Conservation (phyloP, 176 grass and related monocot species). For the Oryza australiensis region DNA sequence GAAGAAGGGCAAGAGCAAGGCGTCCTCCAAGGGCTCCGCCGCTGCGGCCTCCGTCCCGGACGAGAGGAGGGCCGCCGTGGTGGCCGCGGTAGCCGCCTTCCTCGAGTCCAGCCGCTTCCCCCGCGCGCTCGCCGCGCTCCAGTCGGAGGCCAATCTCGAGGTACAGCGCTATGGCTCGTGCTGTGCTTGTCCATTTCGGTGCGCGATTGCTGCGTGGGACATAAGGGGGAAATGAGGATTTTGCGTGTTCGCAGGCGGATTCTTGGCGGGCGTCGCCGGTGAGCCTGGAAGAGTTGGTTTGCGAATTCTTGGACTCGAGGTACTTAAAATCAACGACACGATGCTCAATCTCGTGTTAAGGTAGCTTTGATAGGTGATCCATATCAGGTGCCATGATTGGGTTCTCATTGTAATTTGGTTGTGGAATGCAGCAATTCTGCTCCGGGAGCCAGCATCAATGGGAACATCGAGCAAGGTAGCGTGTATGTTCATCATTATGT, state of each 20-base stretch:
- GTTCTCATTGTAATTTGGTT: not conserved
- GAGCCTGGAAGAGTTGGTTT: conserved; percentile 54
- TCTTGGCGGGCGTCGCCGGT: conserved; percentile 50
- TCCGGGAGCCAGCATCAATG: not conserved
- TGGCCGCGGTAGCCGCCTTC: conserved; percentile 74
- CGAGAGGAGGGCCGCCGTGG: conserved; percentile 26
- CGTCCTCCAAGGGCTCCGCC: conserved; percentile 15
- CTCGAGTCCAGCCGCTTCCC: conserved; percentile 62
- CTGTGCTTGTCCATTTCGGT: not conserved
- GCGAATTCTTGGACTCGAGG: conserved; percentile 58
- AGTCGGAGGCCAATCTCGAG: conserved; percentile 69
- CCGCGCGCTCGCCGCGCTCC: conserved; percentile 59
- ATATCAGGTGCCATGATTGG: not conserved
- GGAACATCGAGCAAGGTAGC: conserved; percentile 54
- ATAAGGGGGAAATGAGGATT: not conserved
- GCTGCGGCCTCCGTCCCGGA: not conserved
- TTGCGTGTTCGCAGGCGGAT: conserved; percentile 40
- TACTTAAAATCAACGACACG: not conserved
- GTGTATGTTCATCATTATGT: not conserved
- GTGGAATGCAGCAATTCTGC: conserved; percentile 31
- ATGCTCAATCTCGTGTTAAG: not conserved
- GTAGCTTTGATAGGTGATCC: not conserved
- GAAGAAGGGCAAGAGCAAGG: conserved; percentile 46
- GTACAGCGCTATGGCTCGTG: conserved; percentile 8
- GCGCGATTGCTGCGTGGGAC: not conserved